phyloP scores from a whole-genome alignment of 2,329 filamentous ascomycete genomes.

The Trichoderma asperellum region DNA sequence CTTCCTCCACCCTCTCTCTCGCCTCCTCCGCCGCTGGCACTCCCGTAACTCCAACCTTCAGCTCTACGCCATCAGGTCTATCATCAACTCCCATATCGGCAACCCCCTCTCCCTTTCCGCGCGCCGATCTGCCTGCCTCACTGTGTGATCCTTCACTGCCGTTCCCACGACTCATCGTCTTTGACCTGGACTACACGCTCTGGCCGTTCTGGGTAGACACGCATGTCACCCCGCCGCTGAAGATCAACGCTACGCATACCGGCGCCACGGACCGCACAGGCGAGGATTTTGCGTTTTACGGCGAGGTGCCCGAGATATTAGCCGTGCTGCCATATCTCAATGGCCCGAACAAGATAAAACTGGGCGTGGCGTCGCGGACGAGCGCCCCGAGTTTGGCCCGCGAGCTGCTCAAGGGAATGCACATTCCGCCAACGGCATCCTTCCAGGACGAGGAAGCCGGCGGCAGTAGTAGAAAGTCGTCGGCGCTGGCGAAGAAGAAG shows the following conservation, averaged over 20 bases:
- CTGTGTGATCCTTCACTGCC: conserved; percentile 61
- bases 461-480: not conserved
- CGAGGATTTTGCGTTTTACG: conserved; percentile 72
- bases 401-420: conserved; percentile 77
- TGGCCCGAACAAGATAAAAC: conserved; percentile 40
- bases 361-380: conserved; percentile 82
- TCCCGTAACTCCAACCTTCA: conserved; percentile 43
- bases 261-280: conserved; percentile 59
- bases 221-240: conserved; percentile 77
- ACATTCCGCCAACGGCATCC: conserved; percentile 50
- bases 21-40: conserved; percentile 32
- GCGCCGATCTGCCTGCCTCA: conserved; percentile 43
- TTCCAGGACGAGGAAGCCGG: conserved; percentile 17
- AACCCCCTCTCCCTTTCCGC: conserved; percentile 19
- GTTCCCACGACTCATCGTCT: conserved; percentile 81
- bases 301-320: conserved; percentile 69
- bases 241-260: conserved; percentile 49
- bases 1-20: conserved; percentile 32
- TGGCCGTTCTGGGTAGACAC: conserved; percentile 99
- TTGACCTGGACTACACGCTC: conserved; percentile 97
- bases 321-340: conserved; percentile 53
- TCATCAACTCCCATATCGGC: conserved; percentile 16
- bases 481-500: conserved; percentile 29
- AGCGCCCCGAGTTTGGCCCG: conserved; percentile 76
- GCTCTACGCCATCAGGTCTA: not conserved